Evolutionary conservation across 176 grass and related monocot genomes (phyloP).

Genomic region (Lolium rigidum): DNA sequence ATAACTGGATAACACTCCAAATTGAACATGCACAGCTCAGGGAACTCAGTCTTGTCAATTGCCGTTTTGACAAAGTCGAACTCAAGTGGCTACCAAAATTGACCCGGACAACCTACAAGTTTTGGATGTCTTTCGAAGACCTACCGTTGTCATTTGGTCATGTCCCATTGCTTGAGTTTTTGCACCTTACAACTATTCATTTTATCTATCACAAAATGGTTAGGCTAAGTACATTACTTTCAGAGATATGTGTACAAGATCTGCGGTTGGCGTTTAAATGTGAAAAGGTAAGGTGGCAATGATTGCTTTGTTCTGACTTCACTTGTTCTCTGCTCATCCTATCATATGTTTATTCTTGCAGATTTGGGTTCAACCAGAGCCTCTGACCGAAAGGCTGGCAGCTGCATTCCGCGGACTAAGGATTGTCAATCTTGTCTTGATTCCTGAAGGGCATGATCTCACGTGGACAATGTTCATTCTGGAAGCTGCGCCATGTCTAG

Average conservation of each 20-base stretch:
- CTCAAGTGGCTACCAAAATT: neutral
- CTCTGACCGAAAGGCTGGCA: neutral
- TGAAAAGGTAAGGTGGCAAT: neutral
- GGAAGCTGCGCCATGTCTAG: no score
- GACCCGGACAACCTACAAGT: neutral
- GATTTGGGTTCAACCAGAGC: conserved; percentile 1
- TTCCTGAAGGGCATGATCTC: no score
- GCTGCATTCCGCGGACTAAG: neutral
- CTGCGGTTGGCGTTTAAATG: neutral
- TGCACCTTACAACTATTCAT: neutral
- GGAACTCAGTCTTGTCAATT: neutral
- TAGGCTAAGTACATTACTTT: neutral
- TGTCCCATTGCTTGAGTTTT: neutral
- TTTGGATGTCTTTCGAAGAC: neutral
- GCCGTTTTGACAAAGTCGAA: neutral
- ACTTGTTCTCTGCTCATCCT: no score
- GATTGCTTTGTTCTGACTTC: no score
- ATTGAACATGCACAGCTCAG: neutral
- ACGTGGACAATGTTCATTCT: no score
- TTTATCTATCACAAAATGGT: neutral
- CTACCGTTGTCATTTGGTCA: neutral
- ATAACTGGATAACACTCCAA: neutral
- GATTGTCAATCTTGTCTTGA: neutral
- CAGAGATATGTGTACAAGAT: neutral
- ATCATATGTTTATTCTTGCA: neutral